A percentile compares a stretch with the other conserved stretches of the same genome.
Evolutionary conservation across 2,329 filamentous ascomycete genomes (phyloP).

Genomic region (Aspergillus glaucus): DNA sequence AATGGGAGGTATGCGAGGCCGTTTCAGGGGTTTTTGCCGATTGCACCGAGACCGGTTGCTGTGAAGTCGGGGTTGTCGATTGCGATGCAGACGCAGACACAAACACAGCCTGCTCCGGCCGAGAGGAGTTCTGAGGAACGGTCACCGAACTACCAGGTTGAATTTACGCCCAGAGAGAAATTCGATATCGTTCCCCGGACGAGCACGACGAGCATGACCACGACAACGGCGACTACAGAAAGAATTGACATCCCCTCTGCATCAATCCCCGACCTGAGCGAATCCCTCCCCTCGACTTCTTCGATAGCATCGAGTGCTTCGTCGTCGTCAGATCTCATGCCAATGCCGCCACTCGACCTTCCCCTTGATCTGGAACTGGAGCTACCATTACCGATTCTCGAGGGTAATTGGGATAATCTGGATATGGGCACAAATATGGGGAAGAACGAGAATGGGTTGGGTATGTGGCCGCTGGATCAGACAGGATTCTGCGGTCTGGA

Average conservation of each 20-base stretch:
- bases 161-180: no score
- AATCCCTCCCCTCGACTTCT: no score
- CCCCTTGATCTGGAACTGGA: not conserved
- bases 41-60: constrained; percentile 12
- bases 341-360: not conserved
- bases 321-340: not conserved
- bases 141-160: no score
- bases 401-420: not conserved
- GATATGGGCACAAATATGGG: not conserved
- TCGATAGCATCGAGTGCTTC: constrained; percentile 1
- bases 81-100: not conserved
- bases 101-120: not conserved
- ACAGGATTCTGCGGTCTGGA: not conserved
- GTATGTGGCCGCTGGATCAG: no score
- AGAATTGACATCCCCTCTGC: no score
- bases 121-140: no score
- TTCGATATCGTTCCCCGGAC: no score
- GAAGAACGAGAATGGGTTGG: not conserved
- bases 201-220: no score
- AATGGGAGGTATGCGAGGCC: constrained; percentile 11
- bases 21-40: constrained; percentile 10
- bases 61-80: constrained; percentile 1
- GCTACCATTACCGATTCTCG: not conserved
- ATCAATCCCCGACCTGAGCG: no score
- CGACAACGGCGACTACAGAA: no score